Conservation (phyloP, 768 basidiomycete genomes). For the Bullera alba region DNA sequence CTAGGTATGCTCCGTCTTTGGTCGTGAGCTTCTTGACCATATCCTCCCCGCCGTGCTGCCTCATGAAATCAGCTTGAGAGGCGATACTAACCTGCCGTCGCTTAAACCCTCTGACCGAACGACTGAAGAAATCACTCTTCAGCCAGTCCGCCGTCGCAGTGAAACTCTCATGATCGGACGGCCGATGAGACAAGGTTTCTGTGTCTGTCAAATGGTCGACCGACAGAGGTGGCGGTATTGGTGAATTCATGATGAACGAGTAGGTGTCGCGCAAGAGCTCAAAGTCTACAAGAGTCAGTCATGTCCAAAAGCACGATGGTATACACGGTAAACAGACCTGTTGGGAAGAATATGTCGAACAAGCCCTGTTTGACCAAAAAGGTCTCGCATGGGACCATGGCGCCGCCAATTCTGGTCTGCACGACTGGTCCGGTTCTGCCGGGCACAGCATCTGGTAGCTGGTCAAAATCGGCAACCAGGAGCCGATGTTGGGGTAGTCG, state of each 20-base stretch:
- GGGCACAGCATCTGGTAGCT: constrained; percentile 74
- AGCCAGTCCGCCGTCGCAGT: constrained; percentile 2
- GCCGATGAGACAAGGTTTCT: neutral
- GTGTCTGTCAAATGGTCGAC: too few relatives aligned
- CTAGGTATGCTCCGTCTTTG: constrained; percentile 76
- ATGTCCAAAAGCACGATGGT: neutral
- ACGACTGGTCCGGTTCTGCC: constrained; percentile 83
- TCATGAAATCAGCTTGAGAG: constrained; percentile 80
- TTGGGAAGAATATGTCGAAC: constrained; percentile 99
- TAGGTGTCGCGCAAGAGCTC: constrained; percentile 80
- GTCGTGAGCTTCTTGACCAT: constrained; percentile 64
- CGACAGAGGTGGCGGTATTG: constrained; percentile 53
- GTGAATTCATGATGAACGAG: constrained; percentile 59
- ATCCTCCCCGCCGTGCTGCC: constrained; percentile 58
- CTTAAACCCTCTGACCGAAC: constrained; percentile 68
- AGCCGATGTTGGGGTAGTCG: constrained; percentile 90
- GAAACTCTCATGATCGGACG: neutral
- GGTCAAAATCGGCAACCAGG: constrained; percentile 85
- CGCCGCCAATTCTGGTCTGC: constrained; percentile 79
- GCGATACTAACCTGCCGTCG: constrained; percentile 73
- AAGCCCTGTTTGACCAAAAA: constrained; percentile 88
- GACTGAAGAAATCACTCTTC: constrained; percentile 53
- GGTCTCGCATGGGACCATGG: constrained; percentile 80
- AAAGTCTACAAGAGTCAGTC: constrained; percentile 52
- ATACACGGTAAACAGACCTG: constrained; percentile 47